Base-by-base conservation (phyloP, 179 eudicot species). In the Drosera spatulata region DNA sequence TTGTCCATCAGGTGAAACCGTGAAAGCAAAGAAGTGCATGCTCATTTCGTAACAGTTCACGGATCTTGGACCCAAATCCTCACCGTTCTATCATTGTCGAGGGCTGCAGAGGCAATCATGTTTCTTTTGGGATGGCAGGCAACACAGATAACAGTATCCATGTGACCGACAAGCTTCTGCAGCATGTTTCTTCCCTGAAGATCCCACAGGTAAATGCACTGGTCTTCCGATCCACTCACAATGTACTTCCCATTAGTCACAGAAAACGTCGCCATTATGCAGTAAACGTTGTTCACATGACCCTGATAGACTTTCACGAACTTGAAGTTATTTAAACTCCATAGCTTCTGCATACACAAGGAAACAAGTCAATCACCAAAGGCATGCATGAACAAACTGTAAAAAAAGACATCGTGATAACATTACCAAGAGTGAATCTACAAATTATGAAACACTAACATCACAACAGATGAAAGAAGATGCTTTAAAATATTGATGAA, bases 151-250 rank as follows among this genome's bases (percentile, higher is more conserved):
- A 89, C 97, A 38, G 94, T 74, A 71, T 93, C 99, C 5, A 81
- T 77, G 49, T 93, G 99, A 46, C 96, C 97, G 77, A 90, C 94
- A 42, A 94, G 85, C 75, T 76, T 94, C 68, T 94, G 99, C 56
- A 93, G 60, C 80, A 88, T 50, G 60, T 68, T 77, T 68, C 75
- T 85, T 62, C 91, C 87, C 61, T 83, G 90, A 43, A 94, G 72
- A 80, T 87, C 93, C 99, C 99, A 94, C 68, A 94, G 45, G 80
- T 84, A 94, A 7, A 90, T 77, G 64, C 91, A 77, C 12, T 74
- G 69, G 77, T 94, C 99, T 71, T 94, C 97, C 15, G 96, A 94
- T 51, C 99, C 99, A 61, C 96, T 83, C 41, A 94, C 95, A 61
- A 94, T 85, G 73, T 85, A 93, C 71, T 74, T 93, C 15, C 84